Conservation (phyloP, 2,329 filamentous ascomycete genomes). For the Neophaeococcomyces aloes region DNA sequence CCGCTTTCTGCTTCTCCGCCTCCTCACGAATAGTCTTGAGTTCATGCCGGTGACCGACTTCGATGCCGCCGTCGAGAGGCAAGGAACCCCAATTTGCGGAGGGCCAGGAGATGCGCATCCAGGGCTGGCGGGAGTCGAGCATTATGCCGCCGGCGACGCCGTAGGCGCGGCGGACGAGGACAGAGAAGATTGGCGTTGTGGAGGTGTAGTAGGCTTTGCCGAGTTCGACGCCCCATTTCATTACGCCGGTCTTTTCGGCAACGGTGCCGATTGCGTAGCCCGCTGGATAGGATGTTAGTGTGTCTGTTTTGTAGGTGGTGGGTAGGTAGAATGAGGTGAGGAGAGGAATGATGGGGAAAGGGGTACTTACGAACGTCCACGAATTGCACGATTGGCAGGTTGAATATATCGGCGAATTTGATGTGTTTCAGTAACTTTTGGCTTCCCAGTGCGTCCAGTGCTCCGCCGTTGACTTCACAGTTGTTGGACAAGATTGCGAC, state of each 20-base stretch:
- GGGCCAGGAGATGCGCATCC: constrained; percentile 54
- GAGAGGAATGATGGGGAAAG: not conserved
- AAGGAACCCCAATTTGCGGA: constrained; percentile 53
- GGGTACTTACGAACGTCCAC: constrained; percentile 44
- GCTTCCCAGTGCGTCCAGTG: constrained; percentile 49
- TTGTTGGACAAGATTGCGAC: constrained; percentile 52
- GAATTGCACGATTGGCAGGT: constrained; percentile 53
- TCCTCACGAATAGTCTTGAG: constrained; percentile 39
- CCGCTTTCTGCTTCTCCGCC: constrained; percentile 28
- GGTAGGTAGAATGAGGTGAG: too few species aligned
- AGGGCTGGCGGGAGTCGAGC: constrained; percentile 51
- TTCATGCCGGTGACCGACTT: constrained; percentile 53
- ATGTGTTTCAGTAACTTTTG: constrained; percentile 52
- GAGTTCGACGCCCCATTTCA: constrained; percentile 53
- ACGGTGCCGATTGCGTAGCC: constrained; percentile 55
- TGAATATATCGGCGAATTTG: constrained; percentile 56
- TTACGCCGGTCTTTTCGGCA: constrained; percentile 52
- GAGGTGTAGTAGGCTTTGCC: constrained; percentile 53
- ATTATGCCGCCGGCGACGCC: constrained; percentile 56
- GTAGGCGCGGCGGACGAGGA: constrained; percentile 51
- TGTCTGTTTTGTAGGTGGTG: not conserved
- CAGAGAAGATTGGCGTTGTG: constrained; percentile 52
- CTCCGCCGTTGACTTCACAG: constrained; percentile 51
- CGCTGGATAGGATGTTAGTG: constrained; percentile 26
- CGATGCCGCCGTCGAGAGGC: constrained; percentile 54